Conservation (phyloP, 2,329 filamentous ascomycete genomes). For the Incumbomyces delicatus region DNA sequence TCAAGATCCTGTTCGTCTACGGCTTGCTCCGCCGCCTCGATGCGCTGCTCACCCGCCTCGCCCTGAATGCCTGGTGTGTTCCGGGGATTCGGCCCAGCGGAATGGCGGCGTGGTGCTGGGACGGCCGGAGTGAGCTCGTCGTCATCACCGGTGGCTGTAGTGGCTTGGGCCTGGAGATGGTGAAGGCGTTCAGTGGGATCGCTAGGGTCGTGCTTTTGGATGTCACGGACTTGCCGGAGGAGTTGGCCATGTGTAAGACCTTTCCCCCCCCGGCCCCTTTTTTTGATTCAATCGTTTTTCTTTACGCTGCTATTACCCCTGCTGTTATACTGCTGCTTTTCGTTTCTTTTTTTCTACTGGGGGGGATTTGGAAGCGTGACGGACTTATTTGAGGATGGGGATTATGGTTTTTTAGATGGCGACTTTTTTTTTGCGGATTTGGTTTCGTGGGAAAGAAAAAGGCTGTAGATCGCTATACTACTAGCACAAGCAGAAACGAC, state of each 20-base stretch:
- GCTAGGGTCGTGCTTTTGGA: constrained; percentile 65
- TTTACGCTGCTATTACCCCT: too few species aligned
- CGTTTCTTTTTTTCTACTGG: too few species aligned
- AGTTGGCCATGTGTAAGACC: constrained; percentile 26
- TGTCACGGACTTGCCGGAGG: constrained; percentile 33
- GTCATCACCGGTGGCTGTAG: constrained; percentile 53
- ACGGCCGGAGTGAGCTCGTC: constrained; percentile 28
- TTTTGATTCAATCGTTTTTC: too few species aligned
- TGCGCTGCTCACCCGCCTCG: constrained; percentile 42
- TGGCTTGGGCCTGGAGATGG: constrained; percentile 61
- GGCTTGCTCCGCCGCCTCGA: constrained; percentile 43
- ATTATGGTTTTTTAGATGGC: too few species aligned
- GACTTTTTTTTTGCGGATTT: too few species aligned
- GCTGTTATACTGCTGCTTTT: too few species aligned
- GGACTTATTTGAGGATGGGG: too few species aligned
- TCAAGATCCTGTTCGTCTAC: constrained; percentile 43
- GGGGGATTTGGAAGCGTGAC: too few species aligned
- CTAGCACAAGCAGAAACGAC: too few species aligned
- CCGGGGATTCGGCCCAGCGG: constrained; percentile 13
- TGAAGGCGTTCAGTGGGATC: constrained; percentile 55
- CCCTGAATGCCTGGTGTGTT: constrained; percentile 35
- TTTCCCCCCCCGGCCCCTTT: too few species aligned
- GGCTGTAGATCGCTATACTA: too few species aligned
- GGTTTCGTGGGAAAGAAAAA: too few species aligned
- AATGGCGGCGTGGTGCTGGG: constrained; percentile 20